phyloP scores from a whole-genome alignment of 805 yeast species.

The Cyberlindnera xishuangbannaensis region DNA sequence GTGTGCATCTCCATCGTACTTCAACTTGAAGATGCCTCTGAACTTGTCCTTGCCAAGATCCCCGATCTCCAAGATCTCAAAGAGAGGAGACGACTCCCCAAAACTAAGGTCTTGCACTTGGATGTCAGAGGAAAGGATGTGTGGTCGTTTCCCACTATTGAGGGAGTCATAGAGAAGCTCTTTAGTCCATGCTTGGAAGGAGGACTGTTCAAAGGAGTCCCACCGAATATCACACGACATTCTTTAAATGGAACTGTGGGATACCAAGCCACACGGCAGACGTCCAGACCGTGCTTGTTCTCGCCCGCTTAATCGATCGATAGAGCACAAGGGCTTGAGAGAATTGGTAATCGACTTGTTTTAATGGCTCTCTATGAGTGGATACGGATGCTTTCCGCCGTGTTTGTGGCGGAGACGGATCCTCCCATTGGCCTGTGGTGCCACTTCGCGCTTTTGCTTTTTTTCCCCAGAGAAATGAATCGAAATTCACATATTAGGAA shows the following conservation, averaged over 20 bases:
- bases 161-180: conserved; percentile 66
- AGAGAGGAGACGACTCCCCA: conserved; percentile 67
- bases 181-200: conserved; percentile 55
- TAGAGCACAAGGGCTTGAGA: no score
- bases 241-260: no score
- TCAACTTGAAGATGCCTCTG: conserved; percentile 75
- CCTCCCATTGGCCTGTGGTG: no score
- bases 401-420: conserved; percentile 1
- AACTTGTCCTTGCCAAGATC: conserved; percentile 72
- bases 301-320: no score
- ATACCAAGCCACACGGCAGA: no score
- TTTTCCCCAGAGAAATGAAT: no score
- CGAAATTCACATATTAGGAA: no score
- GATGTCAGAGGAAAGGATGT: conserved; percentile 63
- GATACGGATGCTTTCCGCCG: not conserved
- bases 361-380: no score
- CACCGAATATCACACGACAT: conserved; percentile 82
- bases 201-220: conserved; percentile 64
- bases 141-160: conserved; percentile 67
- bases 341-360: no score
- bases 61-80: conserved; percentile 79
- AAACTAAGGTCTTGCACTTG: conserved; percentile 62
- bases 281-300: no score
- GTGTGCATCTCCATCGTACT: conserved; percentile 69
- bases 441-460: no score